phyloP scores from a whole-genome alignment of 2,329 filamentous ascomycete genomes.

The Fusarium fujikuroi region DNA sequence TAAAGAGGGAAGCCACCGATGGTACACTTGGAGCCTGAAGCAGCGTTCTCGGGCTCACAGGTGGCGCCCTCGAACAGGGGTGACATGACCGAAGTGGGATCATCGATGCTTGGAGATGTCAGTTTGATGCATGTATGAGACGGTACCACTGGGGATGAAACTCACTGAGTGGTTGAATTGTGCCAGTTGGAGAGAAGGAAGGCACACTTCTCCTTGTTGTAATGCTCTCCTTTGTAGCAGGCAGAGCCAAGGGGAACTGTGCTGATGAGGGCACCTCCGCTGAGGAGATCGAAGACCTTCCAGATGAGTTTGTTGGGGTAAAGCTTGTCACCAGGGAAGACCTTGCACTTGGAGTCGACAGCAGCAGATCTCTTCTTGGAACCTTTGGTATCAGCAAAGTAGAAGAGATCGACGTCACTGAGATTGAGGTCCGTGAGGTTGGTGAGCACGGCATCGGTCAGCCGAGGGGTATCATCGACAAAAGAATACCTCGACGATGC shows the following conservation, averaged over 20 bases:
- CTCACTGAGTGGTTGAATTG: slow-evolving; percentile 30
- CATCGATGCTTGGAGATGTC: slow-evolving; percentile 32
- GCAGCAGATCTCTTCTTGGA: slow-evolving; percentile 2
- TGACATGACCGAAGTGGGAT: slow-evolving; percentile 55
- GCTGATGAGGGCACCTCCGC: slow-evolving; percentile 47
- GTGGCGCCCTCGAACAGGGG: slow-evolving; percentile 54
- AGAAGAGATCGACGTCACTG: slow-evolving; percentile 48
- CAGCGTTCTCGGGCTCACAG: slow-evolving; percentile 48
- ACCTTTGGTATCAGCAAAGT: slow-evolving; percentile 42
- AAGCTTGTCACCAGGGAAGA: slow-evolving; percentile 43
- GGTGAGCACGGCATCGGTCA: slow-evolving; percentile 50
- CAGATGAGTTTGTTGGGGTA: slow-evolving; percentile 45
- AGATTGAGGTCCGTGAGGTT: slow-evolving; percentile 47
- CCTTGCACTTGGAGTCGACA: slow-evolving; percentile 40
- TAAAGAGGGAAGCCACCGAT: slow-evolving; percentile 57
- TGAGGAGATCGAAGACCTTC: slow-evolving; percentile 50
- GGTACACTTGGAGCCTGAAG: slow-evolving; percentile 46
- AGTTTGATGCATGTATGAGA: not conserved
- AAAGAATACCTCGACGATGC: slow-evolving; percentile 10
- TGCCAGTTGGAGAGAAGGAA: not conserved
- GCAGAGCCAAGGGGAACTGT: slow-evolving; percentile 48
- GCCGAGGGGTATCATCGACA: slow-evolving; percentile 44
- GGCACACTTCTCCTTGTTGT: not conserved
- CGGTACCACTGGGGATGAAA: not conserved
- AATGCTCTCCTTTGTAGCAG: slow-evolving; percentile 46